Evolutionary conservation across 495 filamentous ascomycete species (phyloP).

Genomic region (Aspergillus conjunctus): DNA sequence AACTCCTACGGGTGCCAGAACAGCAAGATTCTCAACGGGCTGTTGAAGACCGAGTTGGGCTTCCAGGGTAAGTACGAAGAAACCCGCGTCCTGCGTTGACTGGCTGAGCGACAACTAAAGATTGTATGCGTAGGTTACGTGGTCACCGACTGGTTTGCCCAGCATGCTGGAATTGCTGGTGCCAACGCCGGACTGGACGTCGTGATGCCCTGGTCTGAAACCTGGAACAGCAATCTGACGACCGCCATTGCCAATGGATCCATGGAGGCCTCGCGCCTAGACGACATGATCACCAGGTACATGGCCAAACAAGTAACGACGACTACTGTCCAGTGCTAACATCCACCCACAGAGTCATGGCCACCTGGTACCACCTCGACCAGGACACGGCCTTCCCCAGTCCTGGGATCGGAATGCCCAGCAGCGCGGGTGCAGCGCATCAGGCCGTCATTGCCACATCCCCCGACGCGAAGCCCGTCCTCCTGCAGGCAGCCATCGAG

Average conservation of each 20-base stretch:
- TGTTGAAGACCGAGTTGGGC: conserved; percentile 62
- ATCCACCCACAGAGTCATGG: conserved; percentile 63
- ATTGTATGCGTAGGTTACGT: conserved; percentile 47
- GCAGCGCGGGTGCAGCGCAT: conserved; percentile 67
- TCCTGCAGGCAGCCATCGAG: conserved; percentile 58
- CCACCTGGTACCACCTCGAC: conserved; percentile 80
- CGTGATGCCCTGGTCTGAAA: conserved; percentile 53
- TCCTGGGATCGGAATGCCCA: conserved; percentile 60
- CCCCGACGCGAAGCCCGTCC: conserved; percentile 53
- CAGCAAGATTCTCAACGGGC: conserved; percentile 54
- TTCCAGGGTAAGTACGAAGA: conserved; percentile 49
- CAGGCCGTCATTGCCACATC: conserved; percentile 56
- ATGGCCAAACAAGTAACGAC: conserved; percentile 27
- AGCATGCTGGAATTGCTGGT: conserved; percentile 56
- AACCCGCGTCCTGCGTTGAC: conserved; percentile 34
- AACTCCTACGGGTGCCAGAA: conserved; percentile 70
- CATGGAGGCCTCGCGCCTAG: conserved; percentile 45
- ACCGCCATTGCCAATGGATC: conserved; percentile 56
- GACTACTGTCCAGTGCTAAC: conserved; percentile 54
- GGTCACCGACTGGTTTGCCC: conserved; percentile 60
- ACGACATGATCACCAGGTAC: conserved; percentile 62
- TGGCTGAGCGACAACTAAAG: conserved; percentile 50
- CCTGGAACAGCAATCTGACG: conserved; percentile 50
- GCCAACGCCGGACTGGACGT: conserved; percentile 62
- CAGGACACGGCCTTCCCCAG: conserved; percentile 64